Evolutionary conservation across 2,329 filamentous ascomycete genomes (phyloP).

Genomic region (Pseudogymnoascus destructans): DNA sequence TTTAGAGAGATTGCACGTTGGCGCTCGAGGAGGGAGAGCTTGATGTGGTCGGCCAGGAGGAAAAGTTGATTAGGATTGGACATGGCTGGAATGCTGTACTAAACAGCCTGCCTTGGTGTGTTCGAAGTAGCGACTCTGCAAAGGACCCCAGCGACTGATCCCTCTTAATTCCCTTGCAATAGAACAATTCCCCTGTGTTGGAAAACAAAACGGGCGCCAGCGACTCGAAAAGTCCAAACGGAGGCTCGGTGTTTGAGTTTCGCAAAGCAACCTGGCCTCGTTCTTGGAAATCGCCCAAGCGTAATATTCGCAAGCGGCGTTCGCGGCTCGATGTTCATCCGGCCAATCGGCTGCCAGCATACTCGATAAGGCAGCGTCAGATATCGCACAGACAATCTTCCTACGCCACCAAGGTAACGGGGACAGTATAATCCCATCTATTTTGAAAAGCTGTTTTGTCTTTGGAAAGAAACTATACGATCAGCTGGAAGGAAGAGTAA

Average conservation of each 20-base stretch:
- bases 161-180: neutral
- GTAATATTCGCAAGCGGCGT: neutral
- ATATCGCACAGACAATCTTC: neutral
- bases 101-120: neutral
- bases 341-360: neutral
- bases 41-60: slow-evolving; percentile 91
- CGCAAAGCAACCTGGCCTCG: neutral
- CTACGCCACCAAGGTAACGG: neutral
- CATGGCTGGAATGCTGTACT: slow-evolving; percentile 28
- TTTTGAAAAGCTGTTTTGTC: neutral
- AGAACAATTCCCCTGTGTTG: neutral
- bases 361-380: neutral
- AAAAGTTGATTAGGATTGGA: slow-evolving; percentile 64
- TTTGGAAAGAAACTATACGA: neutral
- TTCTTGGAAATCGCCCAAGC: neutral
- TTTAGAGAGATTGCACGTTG: slow-evolving; percentile 73
- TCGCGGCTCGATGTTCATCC: neutral
- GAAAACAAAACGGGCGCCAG: neutral
- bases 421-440: neutral
- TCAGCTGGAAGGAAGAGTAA: neutral
- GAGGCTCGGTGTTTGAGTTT: neutral
- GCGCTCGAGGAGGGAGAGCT: slow-evolving; percentile 84
- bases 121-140: neutral
- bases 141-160: neutral
- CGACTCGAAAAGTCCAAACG: neutral